Evolutionary conservation across 2,329 filamentous ascomycete genomes (phyloP).

Genomic region (Apiospora pterosperma): DNA sequence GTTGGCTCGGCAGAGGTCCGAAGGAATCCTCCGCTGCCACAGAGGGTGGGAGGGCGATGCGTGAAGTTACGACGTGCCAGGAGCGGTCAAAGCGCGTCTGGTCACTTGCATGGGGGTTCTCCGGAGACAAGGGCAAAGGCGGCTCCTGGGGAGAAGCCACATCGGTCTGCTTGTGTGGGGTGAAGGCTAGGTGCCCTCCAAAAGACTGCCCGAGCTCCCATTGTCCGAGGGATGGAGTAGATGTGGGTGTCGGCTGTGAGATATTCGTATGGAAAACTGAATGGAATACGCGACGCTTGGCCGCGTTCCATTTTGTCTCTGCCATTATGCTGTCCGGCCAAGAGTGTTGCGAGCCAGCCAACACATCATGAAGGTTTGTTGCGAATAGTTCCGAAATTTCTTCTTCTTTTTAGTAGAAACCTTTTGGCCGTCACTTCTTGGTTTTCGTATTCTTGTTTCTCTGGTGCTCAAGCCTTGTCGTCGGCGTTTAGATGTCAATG

Average conservation of each 20-base stretch:
- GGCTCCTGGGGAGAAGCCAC: constrained; percentile 16
- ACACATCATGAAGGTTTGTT: not conserved
- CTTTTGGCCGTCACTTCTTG: not conserved
- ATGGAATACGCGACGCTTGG: constrained; percentile 48
- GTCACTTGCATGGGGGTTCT: constrained; percentile 35
- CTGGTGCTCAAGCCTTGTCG: not conserved
- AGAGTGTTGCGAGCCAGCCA: not conserved
- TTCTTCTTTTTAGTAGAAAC: not conserved
- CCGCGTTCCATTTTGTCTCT: constrained; percentile 42
- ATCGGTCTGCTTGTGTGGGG: constrained; percentile 18
- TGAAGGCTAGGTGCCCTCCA: constrained; percentile 33
- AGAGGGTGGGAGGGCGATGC: constrained; percentile 53
- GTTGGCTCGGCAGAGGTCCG: constrained; percentile 41
- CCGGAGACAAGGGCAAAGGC: constrained; percentile 16
- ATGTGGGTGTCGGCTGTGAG: constrained; percentile 45
- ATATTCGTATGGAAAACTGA: constrained; percentile 54
- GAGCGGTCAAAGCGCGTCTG: constrained; percentile 58
- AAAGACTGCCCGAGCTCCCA: constrained; percentile 43
- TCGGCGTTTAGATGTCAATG: not conserved
- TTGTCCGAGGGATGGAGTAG: constrained; percentile 34
- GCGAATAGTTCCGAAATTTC: not conserved
- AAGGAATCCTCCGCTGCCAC: constrained; percentile 54
- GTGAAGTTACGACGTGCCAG: constrained; percentile 59
- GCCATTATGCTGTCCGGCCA: constrained; percentile 21
- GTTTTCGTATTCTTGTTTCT: not conserved